phyloP scores from a whole-genome alignment of 768 basidiomycete genomes.

The Kwoniella shandongensis region DNA sequence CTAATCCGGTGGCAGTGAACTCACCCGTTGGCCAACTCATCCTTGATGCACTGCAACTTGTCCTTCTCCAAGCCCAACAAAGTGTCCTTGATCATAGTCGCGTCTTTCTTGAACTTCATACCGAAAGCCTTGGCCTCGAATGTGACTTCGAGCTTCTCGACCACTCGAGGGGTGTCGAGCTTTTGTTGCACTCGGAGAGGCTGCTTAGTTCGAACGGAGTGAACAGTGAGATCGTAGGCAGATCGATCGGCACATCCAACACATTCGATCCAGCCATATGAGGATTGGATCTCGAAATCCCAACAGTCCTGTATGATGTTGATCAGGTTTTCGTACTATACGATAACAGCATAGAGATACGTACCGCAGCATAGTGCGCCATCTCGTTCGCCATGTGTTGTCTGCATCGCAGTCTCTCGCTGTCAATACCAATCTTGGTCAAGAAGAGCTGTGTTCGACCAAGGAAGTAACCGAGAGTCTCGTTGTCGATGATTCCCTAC shows the following conservation, averaged over 20 bases:
- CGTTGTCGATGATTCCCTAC: conserved; percentile 82
- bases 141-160: conserved; percentile 73
- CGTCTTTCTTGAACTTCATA: conserved; percentile 82
- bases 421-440: conserved; percentile 84
- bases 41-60: conserved; percentile 66
- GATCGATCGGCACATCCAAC: conserved; percentile 98
- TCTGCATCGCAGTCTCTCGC: conserved; percentile 78
- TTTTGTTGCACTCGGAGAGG: conserved; percentile 82
- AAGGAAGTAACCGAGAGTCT: conserved; percentile 96
- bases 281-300: conserved; percentile 97
- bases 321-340: background rate
- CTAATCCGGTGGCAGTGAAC: too few relatives aligned
- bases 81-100: conserved; percentile 58
- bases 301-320: conserved; percentile 70
- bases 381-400: conserved; percentile 99
- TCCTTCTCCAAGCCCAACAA: conserved; percentile 69
- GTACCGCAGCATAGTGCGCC: conserved; percentile 89
- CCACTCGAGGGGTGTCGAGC: conserved; percentile 78
- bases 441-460: conserved; percentile 89
- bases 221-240: conserved; percentile 92
- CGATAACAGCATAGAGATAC: conserved; percentile 2
- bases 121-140: conserved; percentile 87
- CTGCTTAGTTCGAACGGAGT: conserved; percentile 77
- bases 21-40: conserved; percentile 68
- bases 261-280: conserved; percentile 95